phyloP scores from a whole-genome alignment of 2,329 filamentous ascomycete species.

The Gaeumannomyces tritici region DNA sequence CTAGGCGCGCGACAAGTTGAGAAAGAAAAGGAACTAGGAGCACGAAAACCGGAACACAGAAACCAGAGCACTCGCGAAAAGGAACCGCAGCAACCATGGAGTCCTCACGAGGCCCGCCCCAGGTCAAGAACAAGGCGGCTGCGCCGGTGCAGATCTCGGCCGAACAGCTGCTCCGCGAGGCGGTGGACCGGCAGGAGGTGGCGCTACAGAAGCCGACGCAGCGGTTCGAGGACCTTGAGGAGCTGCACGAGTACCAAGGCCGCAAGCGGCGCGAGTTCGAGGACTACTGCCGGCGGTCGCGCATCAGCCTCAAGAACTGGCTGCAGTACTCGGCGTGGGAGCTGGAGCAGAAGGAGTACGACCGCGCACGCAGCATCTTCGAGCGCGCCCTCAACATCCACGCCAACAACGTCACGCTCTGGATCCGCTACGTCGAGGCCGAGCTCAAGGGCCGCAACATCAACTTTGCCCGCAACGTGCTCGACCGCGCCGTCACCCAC shows the following conservation, averaged over 20 bases:
- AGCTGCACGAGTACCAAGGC: conserved; percentile 94
- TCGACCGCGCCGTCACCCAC: conserved; percentile 90
- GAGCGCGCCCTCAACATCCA: conserved; percentile 91
- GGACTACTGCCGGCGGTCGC: conserved; percentile 91
- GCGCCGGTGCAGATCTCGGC: conserved; percentile 88
- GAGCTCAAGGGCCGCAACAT: conserved; percentile 96
- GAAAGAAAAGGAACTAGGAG: neutral
- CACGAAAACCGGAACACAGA: neutral
- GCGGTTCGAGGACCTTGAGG: conserved; percentile 91
- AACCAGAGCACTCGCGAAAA: no score
- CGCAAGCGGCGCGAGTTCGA: conserved; percentile 95
- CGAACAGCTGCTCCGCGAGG: conserved; percentile 93
- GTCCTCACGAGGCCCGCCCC: conserved; percentile 77
- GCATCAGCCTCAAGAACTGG: conserved; percentile 98
- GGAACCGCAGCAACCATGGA: conserved; percentile 56
- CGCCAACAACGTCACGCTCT: conserved; percentile 74
- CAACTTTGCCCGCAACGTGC: conserved; percentile 88
- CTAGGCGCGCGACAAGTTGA: neutral
- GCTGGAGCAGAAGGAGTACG: conserved; percentile 94
- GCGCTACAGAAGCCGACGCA: conserved; percentile 84
- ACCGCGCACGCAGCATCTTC: conserved; percentile 83
- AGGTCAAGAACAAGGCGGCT: conserved; percentile 98
- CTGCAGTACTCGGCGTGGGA: conserved; percentile 97
- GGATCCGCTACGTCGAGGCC: conserved; percentile 78
- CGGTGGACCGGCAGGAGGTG: conserved; percentile 90